Evolutionary conservation across 2,329 filamentous ascomycete species (phyloP), one percentile per base, ranked within the genome.

Genomic region (Acephala macrosclerotiorum): DNA sequence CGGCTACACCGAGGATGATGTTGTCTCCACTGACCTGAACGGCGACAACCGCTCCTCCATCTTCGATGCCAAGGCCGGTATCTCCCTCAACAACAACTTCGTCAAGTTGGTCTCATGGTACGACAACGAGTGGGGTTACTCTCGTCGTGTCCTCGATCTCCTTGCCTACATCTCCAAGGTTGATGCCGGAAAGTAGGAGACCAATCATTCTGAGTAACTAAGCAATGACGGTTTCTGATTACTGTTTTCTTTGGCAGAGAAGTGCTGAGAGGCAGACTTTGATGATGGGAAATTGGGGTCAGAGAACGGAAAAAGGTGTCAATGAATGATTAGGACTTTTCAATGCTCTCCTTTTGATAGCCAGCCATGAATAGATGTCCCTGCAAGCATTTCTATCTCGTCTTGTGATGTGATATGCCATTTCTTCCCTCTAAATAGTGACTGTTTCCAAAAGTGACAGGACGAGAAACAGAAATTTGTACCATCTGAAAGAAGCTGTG

Each of bases 111-210:
- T 72, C 22, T 90, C 90, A 77, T 98, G 96, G 95, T 97, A 97
- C 85, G 94, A 97, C 88, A 98, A 98, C 88, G 95, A 98, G 89
- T 97, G 94, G 94, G 96, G 94, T 79, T 98, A 99, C 91, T 96
- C 92, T 82, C 94, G 94, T 86, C 96, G 92, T 89, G 92, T 94
- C 77, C 85, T 94, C 75, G 92, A 96, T 84, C 91, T 96, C 77
- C 80, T 88, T 80, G 85, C 86, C 83, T 91, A 94, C 86, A 87
- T 94, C 77, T 85, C 91, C 82, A 92, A 92, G 87, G 89, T 91
- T 72, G 92, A 94, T 77, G 86, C 79, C 63, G 72, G 66, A 64
- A 72, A 77, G 74, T 76, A 76, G 72, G 73, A 64, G 51, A 57
- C 47, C 38, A 42, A 49, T 38, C 22, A 49, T 51, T 63, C 47